These are phyloP conservation scores for Deuterostichococcus epilithicus DNA, from an alignment of 139 green algal genomes.

Conservation along the genomic window DNA sequence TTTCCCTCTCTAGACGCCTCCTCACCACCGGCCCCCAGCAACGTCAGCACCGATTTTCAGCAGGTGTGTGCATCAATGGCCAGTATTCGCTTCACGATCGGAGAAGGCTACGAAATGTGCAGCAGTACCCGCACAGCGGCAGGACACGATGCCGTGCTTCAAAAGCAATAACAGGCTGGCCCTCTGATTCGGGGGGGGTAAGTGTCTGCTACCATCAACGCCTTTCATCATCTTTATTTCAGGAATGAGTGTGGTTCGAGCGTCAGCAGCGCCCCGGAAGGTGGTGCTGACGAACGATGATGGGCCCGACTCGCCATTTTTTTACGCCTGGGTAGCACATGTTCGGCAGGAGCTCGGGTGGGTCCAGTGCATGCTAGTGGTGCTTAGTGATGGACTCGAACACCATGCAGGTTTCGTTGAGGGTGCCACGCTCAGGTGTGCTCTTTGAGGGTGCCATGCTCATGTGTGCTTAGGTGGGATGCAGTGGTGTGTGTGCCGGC, in stretches of 20 bases:
- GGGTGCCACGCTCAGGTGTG: neutral
- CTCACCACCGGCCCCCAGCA: too few relatives aligned
- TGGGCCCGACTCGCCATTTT: constrained; percentile 34
- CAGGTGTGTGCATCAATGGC: too few relatives aligned
- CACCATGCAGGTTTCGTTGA: neutral
- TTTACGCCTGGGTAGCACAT: constrained; percentile 20
- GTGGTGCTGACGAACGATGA: constrained; percentile 45
- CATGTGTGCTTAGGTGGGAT: constrained; percentile 15
- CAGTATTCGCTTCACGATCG: too few relatives aligned
- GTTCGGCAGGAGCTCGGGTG: constrained; percentile 11
- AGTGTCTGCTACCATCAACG: too few relatives aligned
- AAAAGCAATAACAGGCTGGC: too few relatives aligned
- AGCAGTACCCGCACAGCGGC: too few relatives aligned
- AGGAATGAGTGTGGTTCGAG: neutral
- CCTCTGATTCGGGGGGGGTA: too few relatives aligned
- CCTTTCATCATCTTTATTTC: too few relatives aligned
- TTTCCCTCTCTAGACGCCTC: too few relatives aligned
- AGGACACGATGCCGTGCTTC: too few relatives aligned
- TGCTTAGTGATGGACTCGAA: neutral
- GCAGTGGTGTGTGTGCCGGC: constrained; percentile 24
- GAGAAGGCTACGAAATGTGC: too few relatives aligned
- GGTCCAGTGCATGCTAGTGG: neutral
- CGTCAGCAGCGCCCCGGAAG: neutral
- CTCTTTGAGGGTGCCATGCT: neutral
- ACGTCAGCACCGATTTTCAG: too few relatives aligned